Conservation (phyloP, 768 basidiomycete genomes). For the Epithele typhae region DNA sequence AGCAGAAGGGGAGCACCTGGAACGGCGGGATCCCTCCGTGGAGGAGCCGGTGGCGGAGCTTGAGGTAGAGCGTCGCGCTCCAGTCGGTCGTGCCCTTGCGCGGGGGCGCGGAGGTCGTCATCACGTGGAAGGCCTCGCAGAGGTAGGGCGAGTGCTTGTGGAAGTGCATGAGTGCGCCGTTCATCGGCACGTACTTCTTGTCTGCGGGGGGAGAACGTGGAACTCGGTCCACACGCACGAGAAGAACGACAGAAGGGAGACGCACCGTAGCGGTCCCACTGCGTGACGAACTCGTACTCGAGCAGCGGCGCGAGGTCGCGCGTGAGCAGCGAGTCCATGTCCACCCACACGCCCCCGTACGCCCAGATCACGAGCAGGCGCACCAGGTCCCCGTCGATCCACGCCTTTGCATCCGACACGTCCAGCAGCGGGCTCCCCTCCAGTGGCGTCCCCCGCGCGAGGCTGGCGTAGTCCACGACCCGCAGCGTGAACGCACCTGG, state of each 20-base stretch:
- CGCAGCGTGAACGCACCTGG: constrained; percentile 70
- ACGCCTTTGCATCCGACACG: constrained; percentile 72
- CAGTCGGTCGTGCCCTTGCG: constrained; percentile 83
- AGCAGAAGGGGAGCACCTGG: constrained; percentile 92
- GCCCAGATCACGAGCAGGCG: constrained; percentile 84
- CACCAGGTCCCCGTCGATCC: constrained; percentile 95
- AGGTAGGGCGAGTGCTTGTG: constrained; percentile 88
- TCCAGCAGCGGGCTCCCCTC: constrained; percentile 59
- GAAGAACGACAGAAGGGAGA: constrained; percentile 23
- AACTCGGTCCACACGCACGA: background rate
- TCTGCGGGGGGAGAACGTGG: constrained; percentile 39
- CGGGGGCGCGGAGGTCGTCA: constrained; percentile 71
- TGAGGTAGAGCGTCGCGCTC: constrained; percentile 89
- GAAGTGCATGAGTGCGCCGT: constrained; percentile 96
- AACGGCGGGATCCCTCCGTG: constrained; percentile 74
- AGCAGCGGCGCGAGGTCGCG: constrained; percentile 81
- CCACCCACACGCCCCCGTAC: constrained; percentile 92
- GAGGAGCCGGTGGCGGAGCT: constrained; percentile 84
- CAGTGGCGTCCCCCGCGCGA: constrained; percentile 75
- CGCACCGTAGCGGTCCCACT: constrained; percentile 98
- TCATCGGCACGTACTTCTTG: constrained; percentile 73
- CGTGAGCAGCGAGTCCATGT: constrained; percentile 94
- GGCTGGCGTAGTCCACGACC: constrained; percentile 56
- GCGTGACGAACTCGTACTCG: constrained; percentile 95
- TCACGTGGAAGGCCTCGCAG: constrained; percentile 93